Percentiles rank a stretch among this genome's conserved stretches.
phyloP scores from a whole-genome alignment of 805 yeast genomes.

The Yamadazyma endophytica region DNA sequence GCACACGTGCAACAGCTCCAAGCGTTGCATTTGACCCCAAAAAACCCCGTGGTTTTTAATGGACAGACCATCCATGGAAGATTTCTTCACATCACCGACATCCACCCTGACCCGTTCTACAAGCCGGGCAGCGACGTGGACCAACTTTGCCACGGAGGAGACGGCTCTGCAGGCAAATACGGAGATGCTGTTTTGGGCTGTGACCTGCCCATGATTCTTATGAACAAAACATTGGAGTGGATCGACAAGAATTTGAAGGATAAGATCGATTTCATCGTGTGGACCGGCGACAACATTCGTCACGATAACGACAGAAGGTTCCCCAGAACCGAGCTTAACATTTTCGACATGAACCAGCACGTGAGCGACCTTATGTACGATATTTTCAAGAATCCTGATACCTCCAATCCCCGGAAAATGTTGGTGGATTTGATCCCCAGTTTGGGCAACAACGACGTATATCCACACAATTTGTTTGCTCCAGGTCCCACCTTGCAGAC shows the following conservation, averaged over 20 bases:
- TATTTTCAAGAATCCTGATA: slow-evolving; percentile 48
- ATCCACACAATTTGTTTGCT: slow-evolving; percentile 81
- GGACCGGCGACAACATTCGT: slow-evolving; percentile 89
- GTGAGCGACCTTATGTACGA: slow-evolving; percentile 51
- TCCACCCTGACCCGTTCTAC: slow-evolving; percentile 78
- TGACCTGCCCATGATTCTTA: slow-evolving; percentile 64
- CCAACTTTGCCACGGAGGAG: slow-evolving; percentile 55
- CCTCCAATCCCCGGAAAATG: slow-evolving; percentile 41
- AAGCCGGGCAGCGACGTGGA: slow-evolving; percentile 44
- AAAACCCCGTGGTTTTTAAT: slow-evolving; percentile 24
- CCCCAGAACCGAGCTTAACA: slow-evolving; percentile 73
- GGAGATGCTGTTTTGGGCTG: slow-evolving; percentile 79
- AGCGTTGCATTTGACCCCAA: slow-evolving; percentile 28
- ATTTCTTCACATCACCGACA: slow-evolving; percentile 80
- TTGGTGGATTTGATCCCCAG: slow-evolving; percentile 58
- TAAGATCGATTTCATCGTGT: slow-evolving; percentile 77
- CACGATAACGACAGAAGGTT: slow-evolving; percentile 74
- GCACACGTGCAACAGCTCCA: slow-evolving; percentile 2
- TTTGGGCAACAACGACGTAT: slow-evolving; percentile 84
- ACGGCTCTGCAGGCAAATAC: slow-evolving; percentile 55
- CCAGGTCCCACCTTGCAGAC: slow-evolving; percentile 90
- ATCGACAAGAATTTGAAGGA: slow-evolving; percentile 58
- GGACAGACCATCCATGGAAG: slow-evolving; percentile 56
- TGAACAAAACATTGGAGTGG: slow-evolving; percentile 66
- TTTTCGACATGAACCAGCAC: slow-evolving; percentile 62